A percentile compares a stretch with the other conserved stretches of the same genome.
phyloP scores from a whole-genome alignment of 805 yeast genomes.

The Metschnikowia vanudenii region DNA sequence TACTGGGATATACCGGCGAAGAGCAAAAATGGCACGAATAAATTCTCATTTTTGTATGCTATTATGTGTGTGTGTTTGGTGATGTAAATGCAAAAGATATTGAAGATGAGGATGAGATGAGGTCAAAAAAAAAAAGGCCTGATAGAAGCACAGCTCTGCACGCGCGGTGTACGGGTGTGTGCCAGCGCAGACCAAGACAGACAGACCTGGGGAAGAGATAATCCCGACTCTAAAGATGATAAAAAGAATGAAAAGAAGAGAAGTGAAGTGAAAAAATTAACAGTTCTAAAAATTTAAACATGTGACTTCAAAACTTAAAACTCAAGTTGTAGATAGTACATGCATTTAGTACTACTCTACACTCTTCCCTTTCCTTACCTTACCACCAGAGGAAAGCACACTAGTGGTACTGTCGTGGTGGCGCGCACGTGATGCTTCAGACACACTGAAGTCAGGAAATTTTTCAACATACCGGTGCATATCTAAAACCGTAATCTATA shows the following conservation, averaged over 20 bases:
- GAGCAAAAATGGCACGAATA: constrained; percentile 96
- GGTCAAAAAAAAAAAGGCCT: constrained; percentile 12
- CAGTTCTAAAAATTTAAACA: too few species aligned
- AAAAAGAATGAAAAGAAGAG: too few species aligned
- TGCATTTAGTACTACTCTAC: too few species aligned
- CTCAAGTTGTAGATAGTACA: too few species aligned
- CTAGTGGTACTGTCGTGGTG: constrained; percentile 1
- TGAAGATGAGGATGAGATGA: constrained; percentile 18
- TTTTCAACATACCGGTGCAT: constrained; percentile 1
- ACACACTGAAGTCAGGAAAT: constrained; percentile 1
- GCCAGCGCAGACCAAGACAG: constrained; percentile 5
- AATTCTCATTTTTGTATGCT: constrained; percentile 61
- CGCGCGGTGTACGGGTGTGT: constrained; percentile 21
- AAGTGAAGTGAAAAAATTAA: too few species aligned
- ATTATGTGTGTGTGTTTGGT: constrained; percentile 5
- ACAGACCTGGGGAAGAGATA: constrained; percentile 3
- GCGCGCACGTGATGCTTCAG: constrained; percentile 10
- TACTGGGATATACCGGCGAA: constrained; percentile 82
- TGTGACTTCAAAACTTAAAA: too few species aligned
- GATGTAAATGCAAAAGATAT: constrained; percentile 8
- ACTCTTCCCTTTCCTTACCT: too few species aligned
- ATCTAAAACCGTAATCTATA: constrained; percentile 17
- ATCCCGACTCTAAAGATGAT: neutral
- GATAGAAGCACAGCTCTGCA: constrained; percentile 2
- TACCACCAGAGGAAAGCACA: too few species aligned